Conservation (phyloP, 805 yeast species). For the Ogataea allantospora region DNA sequence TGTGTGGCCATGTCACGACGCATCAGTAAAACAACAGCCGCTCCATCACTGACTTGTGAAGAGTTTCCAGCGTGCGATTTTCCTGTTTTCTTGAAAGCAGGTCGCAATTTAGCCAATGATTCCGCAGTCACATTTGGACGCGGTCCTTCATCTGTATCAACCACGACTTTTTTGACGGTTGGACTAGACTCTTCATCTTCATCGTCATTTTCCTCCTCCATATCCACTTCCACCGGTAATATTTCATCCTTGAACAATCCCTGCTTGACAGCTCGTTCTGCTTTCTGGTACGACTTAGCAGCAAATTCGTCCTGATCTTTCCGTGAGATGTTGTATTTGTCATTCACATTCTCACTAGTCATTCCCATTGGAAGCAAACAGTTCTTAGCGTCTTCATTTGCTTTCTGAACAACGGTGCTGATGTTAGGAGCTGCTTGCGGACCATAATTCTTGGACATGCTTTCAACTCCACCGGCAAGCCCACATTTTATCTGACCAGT, state of each 20-base stretch:
- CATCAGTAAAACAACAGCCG: slow-evolving; percentile 83
- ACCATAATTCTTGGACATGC: slow-evolving; percentile 91
- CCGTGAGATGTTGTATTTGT: slow-evolving; percentile 62
- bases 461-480: slow-evolving; percentile 88
- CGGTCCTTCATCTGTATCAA: slow-evolving; percentile 68
- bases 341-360: slow-evolving; percentile 89
- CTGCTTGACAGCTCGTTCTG: slow-evolving; percentile 64
- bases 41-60: slow-evolving; percentile 95
- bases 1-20: slow-evolving; percentile 82
- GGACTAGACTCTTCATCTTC: slow-evolving; percentile 43
- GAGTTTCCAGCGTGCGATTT: slow-evolving; percentile 95
- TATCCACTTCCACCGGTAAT: slow-evolving; percentile 68
- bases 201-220: slow-evolving; percentile 35
- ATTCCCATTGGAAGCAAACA: slow-evolving; percentile 96
- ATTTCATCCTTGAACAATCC: slow-evolving; percentile 90
- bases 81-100: slow-evolving; percentile 85
- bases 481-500: slow-evolving; percentile 91
- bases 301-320: slow-evolving; percentile 84
- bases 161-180: slow-evolving; percentile 30
- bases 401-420: slow-evolving; percentile 44
- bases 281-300: slow-evolving; percentile 81
- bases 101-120: slow-evolving; percentile 70
- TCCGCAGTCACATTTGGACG: slow-evolving; percentile 81
- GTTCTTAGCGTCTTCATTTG: slow-evolving; percentile 52
- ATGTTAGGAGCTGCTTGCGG: slow-evolving; percentile 67